A percentile compares a stretch with the other conserved stretches of the same genome.
Evolutionary conservation across 164 flowering plant genomes (phyloP).

Genomic region (Magnolia officinalis): DNA sequence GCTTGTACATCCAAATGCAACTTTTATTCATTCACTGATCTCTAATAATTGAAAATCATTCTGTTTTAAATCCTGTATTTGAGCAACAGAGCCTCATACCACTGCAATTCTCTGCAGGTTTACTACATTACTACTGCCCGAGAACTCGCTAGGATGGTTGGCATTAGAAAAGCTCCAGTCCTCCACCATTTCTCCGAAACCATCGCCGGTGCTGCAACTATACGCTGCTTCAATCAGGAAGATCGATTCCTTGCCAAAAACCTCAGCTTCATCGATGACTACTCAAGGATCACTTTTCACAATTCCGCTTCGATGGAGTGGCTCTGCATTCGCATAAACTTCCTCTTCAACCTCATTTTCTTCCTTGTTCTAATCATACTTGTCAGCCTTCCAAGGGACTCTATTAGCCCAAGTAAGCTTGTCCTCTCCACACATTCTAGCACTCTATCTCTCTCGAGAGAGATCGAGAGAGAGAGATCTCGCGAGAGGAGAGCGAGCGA

Average conservation of each 20-base stretch:
- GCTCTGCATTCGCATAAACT: conserved; percentile 71
- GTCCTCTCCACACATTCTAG: background rate
- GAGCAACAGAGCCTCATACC: background rate
- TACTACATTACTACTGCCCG: conserved; percentile 82
- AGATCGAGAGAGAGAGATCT: too few relatives aligned
- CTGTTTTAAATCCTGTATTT: background rate
- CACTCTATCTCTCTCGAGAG: conserved; percentile 5
- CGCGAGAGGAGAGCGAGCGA: too few relatives aligned
- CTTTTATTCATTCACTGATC: background rate
- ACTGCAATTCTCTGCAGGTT: conserved; percentile 34
- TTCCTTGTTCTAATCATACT: conserved; percentile 67
- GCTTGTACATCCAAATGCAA: background rate
- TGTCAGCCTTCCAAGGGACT: conserved; percentile 61
- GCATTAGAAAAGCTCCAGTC: conserved; percentile 61
- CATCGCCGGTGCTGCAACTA: conserved; percentile 54
- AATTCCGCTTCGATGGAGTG: conserved; percentile 79
- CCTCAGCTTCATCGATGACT: conserved; percentile 51
- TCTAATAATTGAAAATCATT: background rate
- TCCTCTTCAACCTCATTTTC: conserved; percentile 74
- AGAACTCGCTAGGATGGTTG: conserved; percentile 82
- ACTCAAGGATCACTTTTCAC: conserved; percentile 65
- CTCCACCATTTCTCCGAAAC: conserved; percentile 80
- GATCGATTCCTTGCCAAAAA: conserved; percentile 43
- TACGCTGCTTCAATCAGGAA: conserved; percentile 72
- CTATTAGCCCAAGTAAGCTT: conserved; percentile 75